A percentile compares a stretch with the other conserved stretches of the same genome.
Conservation (phyloP, 2,329 filamentous ascomycete species). For the Xylaria sp. region DNA sequence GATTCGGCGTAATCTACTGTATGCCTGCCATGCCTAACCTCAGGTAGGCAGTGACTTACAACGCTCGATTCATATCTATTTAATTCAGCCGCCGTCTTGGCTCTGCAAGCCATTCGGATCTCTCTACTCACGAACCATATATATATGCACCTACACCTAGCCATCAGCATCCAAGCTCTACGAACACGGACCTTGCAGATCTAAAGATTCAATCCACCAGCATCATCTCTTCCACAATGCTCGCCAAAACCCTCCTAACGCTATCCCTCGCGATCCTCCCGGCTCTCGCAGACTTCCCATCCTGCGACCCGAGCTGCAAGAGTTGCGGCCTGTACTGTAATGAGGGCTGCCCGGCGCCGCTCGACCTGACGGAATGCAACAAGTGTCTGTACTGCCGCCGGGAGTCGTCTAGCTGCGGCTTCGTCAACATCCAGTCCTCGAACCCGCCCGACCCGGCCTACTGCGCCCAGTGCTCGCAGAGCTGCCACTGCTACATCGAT, state of each 20-base stretch:
- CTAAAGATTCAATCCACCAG: too few relatives aligned
- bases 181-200: background rate
- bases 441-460: conserved; percentile 35
- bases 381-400: conserved; percentile 44
- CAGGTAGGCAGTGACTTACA: background rate
- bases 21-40: background rate
- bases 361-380: conserved; percentile 31
- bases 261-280: background rate
- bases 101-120: background rate
- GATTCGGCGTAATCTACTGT: background rate
- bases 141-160: background rate
- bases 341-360: conserved; percentile 38
- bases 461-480: conserved; percentile 35
- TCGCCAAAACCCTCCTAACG: background rate
- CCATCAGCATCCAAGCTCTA: background rate
- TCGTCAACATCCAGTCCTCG: conserved; percentile 23
- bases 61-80: background rate
- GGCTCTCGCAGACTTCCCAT: background rate
- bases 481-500: conserved; percentile 38
- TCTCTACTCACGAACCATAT: background rate
- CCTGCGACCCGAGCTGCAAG: conserved; percentile 3
- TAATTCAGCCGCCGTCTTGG: background rate
- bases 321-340: conserved; percentile 36
- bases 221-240: background rate
- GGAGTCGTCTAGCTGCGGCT: conserved; percentile 41